These are phyloP conservation scores for Claviceps spartinae DNA, from an alignment of 2,329 filamentous ascomycete genomes.

Conservation along the genomic window DNA sequence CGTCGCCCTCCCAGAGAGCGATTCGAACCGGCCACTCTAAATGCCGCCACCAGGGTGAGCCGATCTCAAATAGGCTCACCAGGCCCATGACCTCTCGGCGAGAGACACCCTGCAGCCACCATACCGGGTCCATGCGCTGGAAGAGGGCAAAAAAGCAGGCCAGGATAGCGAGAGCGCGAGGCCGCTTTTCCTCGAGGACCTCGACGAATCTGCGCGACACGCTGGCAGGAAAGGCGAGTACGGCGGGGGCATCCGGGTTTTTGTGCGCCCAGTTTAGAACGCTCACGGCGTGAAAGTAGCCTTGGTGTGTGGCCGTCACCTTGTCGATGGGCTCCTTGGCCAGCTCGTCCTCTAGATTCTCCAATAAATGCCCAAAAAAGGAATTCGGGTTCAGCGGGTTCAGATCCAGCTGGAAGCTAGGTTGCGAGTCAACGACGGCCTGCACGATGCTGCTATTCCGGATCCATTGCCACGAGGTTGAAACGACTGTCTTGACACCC, in stretches of 20 bases:
- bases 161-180: conserved; percentile 48
- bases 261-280: conserved; percentile 54
- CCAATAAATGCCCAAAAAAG: conserved; percentile 48
- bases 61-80: conserved; percentile 42
- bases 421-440: conserved; percentile 50
- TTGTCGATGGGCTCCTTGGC: conserved; percentile 19
- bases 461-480: conserved; percentile 51
- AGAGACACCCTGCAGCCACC: conserved; percentile 59
- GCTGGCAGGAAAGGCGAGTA: conserved; percentile 50
- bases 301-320: conserved; percentile 27
- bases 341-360: conserved; percentile 44
- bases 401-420: conserved; percentile 46
- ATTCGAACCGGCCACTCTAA: conserved; percentile 48
- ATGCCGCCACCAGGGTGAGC: conserved; percentile 47
- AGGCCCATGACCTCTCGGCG: conserved; percentile 52
- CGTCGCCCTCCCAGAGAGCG: conserved; percentile 38
- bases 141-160: conserved; percentile 55
- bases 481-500: conserved; percentile 51
- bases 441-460: conserved; percentile 42
- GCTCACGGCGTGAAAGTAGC: conserved; percentile 50
- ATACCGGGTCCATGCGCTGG: conserved; percentile 46
- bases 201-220: conserved; percentile 49
- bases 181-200: conserved; percentile 42
- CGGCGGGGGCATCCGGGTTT: conserved; percentile 43
- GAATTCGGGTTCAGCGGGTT: conserved; percentile 34